Evolutionary conservation across 768 basidiomycete genomes (phyloP), one percentile per base, ranked within the genome.

Genomic region (Mycena amicta): DNA sequence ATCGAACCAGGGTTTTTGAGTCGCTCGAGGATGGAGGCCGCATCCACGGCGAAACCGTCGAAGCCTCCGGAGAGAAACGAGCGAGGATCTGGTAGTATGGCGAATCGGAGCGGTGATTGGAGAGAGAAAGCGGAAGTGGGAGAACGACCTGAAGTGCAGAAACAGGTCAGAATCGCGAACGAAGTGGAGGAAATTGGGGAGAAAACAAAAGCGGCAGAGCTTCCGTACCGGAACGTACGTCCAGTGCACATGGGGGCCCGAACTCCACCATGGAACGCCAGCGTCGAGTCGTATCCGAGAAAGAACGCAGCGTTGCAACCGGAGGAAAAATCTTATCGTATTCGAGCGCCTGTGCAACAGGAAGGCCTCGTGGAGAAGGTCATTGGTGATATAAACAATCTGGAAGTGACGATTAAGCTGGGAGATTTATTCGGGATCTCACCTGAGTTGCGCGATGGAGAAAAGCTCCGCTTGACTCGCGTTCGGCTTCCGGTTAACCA

Each of bases 61-160:
- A 59, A 26, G 41, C 58, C 58, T 59, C 58, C 40, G 46, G 58
- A 59, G 58, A 50, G 58, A 50, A 43, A 26, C 23, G 5, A 28
- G 41, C 41, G 20, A 8, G 47, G 47, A 6, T 23, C 45, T 22
- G 41, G n/a, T n/a, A n/a, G n/a, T n/a, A n/a, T n/a, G n/a, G n/a
- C 22, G 22, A 28, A 49, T 49, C 22, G 8, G 12, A 28, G 25
- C n/a, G 13, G n/a, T 8, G n/a, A 49, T 49, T 26, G 47, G 41
- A 50, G 52, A 53, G 29, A 45, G 31, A 56, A 28, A 50, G 49
- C 8, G 31, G 22, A 45, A 23, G 27, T 27, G 27, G 47, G 12
- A 12, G 5, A 49, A 28, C 22, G 27, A 29, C 5, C 6, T 25
- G 43, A 23, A 16, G 43, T 23, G 13, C 25, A 28, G 18, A 29